phyloP scores from a whole-genome alignment of 176 grass and related monocot species.

The Aegilops bicornis region DNA sequence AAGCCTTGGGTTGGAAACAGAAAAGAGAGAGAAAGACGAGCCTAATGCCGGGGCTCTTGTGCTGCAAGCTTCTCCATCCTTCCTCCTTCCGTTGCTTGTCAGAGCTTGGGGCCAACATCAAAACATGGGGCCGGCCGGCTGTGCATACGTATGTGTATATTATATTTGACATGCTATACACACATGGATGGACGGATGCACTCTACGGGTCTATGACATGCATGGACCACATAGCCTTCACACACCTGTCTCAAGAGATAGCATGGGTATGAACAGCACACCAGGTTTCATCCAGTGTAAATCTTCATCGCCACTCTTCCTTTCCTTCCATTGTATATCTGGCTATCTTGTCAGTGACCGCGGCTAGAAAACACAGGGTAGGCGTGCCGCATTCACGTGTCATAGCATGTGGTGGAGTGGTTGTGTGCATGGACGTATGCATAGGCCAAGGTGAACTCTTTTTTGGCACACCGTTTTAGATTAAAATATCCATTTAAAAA shows the following conservation, averaged over 20 bases:
- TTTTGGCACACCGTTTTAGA: background rate
- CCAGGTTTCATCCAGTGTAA: background rate
- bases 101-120: background rate
- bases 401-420: background rate
- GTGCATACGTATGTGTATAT: background rate
- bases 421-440: background rate
- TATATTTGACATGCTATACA: background rate
- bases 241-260: background rate
- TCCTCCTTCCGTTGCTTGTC: background rate
- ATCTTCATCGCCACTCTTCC: background rate
- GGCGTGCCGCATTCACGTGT: background rate
- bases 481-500: background rate
- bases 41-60: background rate
- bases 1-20: constrained; percentile 15
- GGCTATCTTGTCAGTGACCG: background rate
- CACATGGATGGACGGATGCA: background rate
- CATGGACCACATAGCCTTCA: background rate
- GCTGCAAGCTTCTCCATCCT: constrained; percentile 13
- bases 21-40: constrained; percentile 20
- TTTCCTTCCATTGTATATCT: background rate
- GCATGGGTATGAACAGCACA: background rate
- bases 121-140: background rate
- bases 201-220: background rate
- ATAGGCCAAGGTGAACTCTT: background rate
- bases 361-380: background rate